These are phyloP conservation scores for Paramyrothecium roridum DNA, from an alignment of 2,329 filamentous ascomycete genomes.

Conservation along the genomic window DNA sequence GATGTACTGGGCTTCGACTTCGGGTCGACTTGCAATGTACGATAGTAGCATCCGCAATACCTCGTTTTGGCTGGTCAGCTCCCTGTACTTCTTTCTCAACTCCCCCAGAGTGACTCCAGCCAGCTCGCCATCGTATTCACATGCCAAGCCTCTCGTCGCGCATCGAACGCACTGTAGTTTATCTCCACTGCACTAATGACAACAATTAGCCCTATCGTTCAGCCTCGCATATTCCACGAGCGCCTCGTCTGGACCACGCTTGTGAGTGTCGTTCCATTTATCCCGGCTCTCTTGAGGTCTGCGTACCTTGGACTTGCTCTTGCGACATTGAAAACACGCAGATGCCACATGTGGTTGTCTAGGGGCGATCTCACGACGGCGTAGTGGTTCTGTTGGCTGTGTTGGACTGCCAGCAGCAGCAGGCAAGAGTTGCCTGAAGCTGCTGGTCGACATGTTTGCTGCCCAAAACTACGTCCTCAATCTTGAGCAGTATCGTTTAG, in stretches of 20 bases:
- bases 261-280: background rate
- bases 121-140: background rate
- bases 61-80: background rate
- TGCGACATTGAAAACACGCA: background rate
- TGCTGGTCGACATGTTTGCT: background rate
- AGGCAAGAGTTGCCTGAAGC: background rate
- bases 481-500: too few relatives aligned
- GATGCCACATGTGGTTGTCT: background rate
- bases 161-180: background rate
- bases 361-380: background rate
- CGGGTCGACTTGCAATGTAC: background rate
- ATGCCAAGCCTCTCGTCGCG: background rate
- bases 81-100: background rate
- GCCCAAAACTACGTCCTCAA: too few relatives aligned
- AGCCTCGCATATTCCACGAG: background rate
- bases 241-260: background rate
- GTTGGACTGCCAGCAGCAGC: background rate
- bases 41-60: background rate
- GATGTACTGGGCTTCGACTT: background rate
- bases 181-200: background rate
- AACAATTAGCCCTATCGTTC: background rate
- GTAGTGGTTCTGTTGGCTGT: background rate
- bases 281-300: background rate
- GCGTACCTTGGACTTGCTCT: background rate
- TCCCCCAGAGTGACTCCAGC: background rate